Evolutionary conservation across 306 rosid species (phyloP), one percentile per base, ranked within the genome.

Genomic region (Dryas octopetala): DNA sequence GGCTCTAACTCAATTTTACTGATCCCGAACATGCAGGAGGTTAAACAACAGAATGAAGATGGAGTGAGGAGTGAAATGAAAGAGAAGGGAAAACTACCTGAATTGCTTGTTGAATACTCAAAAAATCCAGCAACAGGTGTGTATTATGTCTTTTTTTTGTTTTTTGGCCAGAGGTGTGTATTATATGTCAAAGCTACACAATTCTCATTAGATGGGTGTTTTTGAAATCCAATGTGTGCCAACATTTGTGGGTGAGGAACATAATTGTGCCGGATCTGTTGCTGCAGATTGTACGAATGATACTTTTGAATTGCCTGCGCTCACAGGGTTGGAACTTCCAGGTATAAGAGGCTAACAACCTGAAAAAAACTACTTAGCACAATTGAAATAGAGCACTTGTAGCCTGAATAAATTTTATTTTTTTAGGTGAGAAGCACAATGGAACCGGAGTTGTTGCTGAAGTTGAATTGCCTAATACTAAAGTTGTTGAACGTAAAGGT

Each of bases 401-500:
- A 4, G 70, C 45, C 40, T 63, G 13, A 64, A 55, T 52, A 65
- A 75, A 2, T 32, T 61, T 9, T 16, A 44, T 4, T 23, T 63
- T 75, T 65, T 50, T 54, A 75, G 71, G 64, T 14, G 71, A 41
- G 71, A 55, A 52, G 41, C 54, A 13, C 2, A 43, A 52, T 52
- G 64, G 55, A 41, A 41, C 46, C 65, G 71, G 45, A 64, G 71
- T 26, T 75, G 38, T 66, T 59, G 26, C 71, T 64, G 65, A 52
- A 50, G 66, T 43, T 63, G 52, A 64, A 43, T 46, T 45, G 9
- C 11, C 44, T 16, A 12, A 71, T 65, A 71, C 65, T 44, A 12
- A 44, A 55, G 50, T 9, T 70, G 43, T 41, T 6, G 46, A 71
- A 19, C 23, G 12, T 71, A 57, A 17, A 43, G 65, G 75, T 71